A percentile compares a stretch with the other conserved stretches of the same genome.
Evolutionary conservation across 805 yeast species (phyloP).

Genomic region (Metschnikowia colocasiae): DNA sequence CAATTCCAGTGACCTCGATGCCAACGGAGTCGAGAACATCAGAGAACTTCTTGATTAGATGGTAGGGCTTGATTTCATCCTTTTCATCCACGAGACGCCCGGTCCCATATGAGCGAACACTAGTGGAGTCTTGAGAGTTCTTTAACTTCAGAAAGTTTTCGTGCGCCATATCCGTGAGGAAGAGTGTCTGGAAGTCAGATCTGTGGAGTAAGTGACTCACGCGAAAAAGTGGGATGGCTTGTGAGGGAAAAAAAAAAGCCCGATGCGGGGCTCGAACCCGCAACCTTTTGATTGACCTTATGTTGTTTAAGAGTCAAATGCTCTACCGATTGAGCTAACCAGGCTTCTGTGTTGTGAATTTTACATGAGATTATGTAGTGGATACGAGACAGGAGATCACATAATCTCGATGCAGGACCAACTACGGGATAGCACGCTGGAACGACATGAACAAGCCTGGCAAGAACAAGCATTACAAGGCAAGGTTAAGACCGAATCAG

Average conservation of each 20-base stretch:
- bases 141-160: neutral
- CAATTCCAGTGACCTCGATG: conserved; percentile 78
- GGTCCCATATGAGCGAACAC: conserved; percentile 4
- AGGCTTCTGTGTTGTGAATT: no score
- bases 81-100: conserved; percentile 10
- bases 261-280: conserved; percentile 27
- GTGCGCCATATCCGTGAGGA: neutral
- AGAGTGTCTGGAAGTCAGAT: neutral
- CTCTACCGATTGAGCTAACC: conserved; percentile 26
- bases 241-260: conserved; percentile 13
- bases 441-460: no score
- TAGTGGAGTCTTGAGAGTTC: conserved; percentile 6
- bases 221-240: neutral
- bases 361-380: no score
- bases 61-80: conserved; percentile 14
- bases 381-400: no score
- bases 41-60: conserved; percentile 12
- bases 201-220: neutral
- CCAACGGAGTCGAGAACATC: conserved; percentile 46
- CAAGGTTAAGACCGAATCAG: no score
- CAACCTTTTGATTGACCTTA: conserved; percentile 25
- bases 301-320: conserved; percentile 21
- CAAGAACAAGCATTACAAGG: no score
- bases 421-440: no score
- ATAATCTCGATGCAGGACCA: no score